Evolutionary conservation across 192 early-diverging fungal species (phyloP), one percentile per base, ranked within the genome.

Genomic region (Umbelopsis vinacea): DNA sequence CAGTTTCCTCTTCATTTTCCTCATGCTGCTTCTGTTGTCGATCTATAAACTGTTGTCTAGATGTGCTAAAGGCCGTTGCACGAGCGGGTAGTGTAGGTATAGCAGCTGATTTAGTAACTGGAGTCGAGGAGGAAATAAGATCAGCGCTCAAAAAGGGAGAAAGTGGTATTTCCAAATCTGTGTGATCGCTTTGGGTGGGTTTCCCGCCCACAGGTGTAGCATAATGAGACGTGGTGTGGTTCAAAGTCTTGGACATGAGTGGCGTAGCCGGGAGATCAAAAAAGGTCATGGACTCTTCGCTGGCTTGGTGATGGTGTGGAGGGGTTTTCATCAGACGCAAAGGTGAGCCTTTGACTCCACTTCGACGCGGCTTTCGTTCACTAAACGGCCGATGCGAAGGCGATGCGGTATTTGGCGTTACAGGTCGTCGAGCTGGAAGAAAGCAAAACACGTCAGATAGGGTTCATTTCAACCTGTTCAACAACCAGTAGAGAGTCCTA

Each of bases 301-400:
- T 35, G 29, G 57, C 5, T 21, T 50, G 48, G 14, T 50, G 15
- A 2, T 50, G 14, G 22, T 26, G 53, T 6, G 53, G 53, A 14
- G 57, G 57, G 10, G 57, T 63, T n/a, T 26, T 63, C 17, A 63
- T 63, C 33, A 63, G 33, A 35, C 57, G 57, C 19, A 63, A 37
- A 7, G 57, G 57, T 14, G 57, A 63, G 8, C 57, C 57, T 37
- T 63, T 63, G 6, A 63, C 57, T 37, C 57, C 57, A 37, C 57
- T 63, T 29, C 57, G 57, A 17, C 57, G 57, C 12, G 57, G 57
- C 29, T 63, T 63, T 29, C 57, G 26, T 63, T 63, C 57, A 15
- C 57, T 63, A 14, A 63, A 63, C 4, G 57, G 33, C 33, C 33
- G 26, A 37, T 29, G 10, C 26, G 33, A 6, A 12, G 57, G 57